Base-by-base conservation (phyloP, 352 stramenopile species). In the Halophytophthora polymorphica region DNA sequence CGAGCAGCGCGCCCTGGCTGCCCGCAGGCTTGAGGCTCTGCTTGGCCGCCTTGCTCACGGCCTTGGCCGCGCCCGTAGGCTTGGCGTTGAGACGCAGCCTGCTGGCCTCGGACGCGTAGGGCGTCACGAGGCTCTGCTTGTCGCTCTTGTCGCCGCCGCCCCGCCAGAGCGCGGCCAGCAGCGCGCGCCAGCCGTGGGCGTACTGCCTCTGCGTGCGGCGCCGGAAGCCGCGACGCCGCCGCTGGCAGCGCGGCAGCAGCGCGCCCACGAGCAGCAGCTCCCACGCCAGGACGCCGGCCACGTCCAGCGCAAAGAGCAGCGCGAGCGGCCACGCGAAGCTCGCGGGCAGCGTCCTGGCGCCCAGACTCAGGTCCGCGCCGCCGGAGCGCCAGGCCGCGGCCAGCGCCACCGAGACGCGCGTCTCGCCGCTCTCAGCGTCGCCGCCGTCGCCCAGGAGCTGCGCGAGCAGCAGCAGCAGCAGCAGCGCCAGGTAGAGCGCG, bases 361-460 rank as follows among this genome's bases (percentile, higher is more conserved):
- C 76, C 18, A 87, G 61, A 13, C 50, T 88, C 31, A 81, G 83
- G 43, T 85, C 73, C n/a, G 86, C 66, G 21, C 76, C 70, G 12
- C 60, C 55, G 0, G 48, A 23, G 29, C 61, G 64, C n/a, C 65
- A 19, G 4, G 61, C 57, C 15, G 65, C 50, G 1, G 61, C 61
- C 14, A 69, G 56, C 18, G 80, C 61, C 2, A 55, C 75, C 39
- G 70, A 55, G 7, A 64, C 75, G 3, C 76, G 64, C 23, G 69
- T 65, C n/a, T 76, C 58, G 34, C 60, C 67, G 44, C 85, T 68
- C 45, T 83, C 78, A 25, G 75, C 53, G 46, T 71, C 72, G 33
- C 64, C 79, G 50, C 83, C 76, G 56, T 86, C 85, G 43, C 71
- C 77, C 17, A 90, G 71, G 22, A 92, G 57, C 56, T 86, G 69